phyloP scores from a whole-genome alignment of 352 stramenopile species.

The Phytophthora uliginosa region DNA sequence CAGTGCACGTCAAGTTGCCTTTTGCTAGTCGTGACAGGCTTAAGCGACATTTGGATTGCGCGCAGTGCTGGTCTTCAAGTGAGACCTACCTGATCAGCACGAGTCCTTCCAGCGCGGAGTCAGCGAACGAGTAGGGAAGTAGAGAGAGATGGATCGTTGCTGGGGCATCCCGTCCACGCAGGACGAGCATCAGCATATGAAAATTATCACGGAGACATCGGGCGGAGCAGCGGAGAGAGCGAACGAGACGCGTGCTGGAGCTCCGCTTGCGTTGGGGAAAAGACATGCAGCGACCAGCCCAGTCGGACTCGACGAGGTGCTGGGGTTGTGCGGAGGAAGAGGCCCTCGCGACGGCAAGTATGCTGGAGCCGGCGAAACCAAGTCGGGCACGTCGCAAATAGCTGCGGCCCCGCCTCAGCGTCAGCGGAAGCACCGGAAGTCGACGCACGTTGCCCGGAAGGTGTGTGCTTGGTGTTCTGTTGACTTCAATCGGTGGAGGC shows the following conservation, averaged over 20 bases:
- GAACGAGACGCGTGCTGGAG: background rate
- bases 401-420: background rate
- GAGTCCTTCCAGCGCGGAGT: background rate
- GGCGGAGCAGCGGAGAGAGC: background rate
- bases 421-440: constrained; percentile 37
- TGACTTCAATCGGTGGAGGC: too few relatives aligned
- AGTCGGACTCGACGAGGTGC: constrained; percentile 15
- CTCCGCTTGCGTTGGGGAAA: constrained; percentile 17
- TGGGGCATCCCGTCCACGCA: constrained; percentile 5
- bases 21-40: constrained; percentile 3
- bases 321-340: constrained; percentile 1
- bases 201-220: background rate
- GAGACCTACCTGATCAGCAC: constrained; percentile 5
- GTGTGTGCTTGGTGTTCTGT: constrained; percentile 4
- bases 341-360: background rate
- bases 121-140: background rate
- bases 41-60: constrained; percentile 22
- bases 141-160: constrained; percentile 12
- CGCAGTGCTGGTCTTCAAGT: constrained; percentile 14
- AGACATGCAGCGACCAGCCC: constrained; percentile 19
- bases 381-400: constrained; percentile 2
- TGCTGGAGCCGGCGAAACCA: background rate
- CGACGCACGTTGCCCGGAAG: constrained; percentile 31
- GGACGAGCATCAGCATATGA: background rate
- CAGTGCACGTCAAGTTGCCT: constrained; percentile 6